These are phyloP conservation scores for Mycena albidolilacea DNA, from an alignment of 768 basidiomycete species.

Conservation along the genomic window DNA sequence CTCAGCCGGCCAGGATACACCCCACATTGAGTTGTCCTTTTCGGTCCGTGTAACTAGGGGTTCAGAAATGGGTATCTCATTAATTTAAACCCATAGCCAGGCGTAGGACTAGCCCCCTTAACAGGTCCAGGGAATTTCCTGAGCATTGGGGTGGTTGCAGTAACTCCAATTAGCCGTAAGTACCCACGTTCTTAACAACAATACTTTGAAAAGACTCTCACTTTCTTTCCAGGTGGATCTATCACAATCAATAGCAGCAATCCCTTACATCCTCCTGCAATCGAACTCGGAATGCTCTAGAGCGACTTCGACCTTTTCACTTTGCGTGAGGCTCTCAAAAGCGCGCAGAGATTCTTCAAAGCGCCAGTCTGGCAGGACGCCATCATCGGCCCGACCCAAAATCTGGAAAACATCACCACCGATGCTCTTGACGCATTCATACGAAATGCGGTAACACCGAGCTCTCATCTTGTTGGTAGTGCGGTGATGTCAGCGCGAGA, in stretches of 20 bases:
- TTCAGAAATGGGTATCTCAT: background rate
- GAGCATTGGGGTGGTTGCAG: background rate
- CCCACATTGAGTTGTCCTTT: slow-evolving; percentile 53
- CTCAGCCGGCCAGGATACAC: slow-evolving; percentile 50
- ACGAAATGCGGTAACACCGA: background rate
- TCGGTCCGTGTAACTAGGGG: slow-evolving; percentile 38
- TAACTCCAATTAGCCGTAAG: slow-evolving; percentile 43
- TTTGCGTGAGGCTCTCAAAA: slow-evolving; percentile 31
- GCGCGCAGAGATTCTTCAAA: background rate
- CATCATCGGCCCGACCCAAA: slow-evolving; percentile 22
- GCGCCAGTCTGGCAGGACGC: slow-evolving; percentile 24
- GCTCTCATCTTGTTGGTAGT: slow-evolving; percentile 21
- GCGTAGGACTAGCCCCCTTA: background rate
- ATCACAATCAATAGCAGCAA: slow-evolving; percentile 46
- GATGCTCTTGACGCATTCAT: slow-evolving; percentile 20
- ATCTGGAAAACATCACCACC: slow-evolving; percentile 19
- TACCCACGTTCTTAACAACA: background rate
- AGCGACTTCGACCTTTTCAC: slow-evolving; percentile 39
- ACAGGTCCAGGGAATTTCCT: slow-evolving; percentile 6
- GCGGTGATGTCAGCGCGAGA: slow-evolving; percentile 27
- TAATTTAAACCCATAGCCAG: slow-evolving; percentile 5
- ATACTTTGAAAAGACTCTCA: background rate
- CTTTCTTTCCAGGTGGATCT: slow-evolving; percentile 35
- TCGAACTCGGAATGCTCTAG: slow-evolving; percentile 61
- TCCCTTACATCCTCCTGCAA: slow-evolving; percentile 49